These are phyloP conservation scores for Ogataea naganishii DNA, from an alignment of 805 yeast species.

Conservation along the genomic window DNA sequence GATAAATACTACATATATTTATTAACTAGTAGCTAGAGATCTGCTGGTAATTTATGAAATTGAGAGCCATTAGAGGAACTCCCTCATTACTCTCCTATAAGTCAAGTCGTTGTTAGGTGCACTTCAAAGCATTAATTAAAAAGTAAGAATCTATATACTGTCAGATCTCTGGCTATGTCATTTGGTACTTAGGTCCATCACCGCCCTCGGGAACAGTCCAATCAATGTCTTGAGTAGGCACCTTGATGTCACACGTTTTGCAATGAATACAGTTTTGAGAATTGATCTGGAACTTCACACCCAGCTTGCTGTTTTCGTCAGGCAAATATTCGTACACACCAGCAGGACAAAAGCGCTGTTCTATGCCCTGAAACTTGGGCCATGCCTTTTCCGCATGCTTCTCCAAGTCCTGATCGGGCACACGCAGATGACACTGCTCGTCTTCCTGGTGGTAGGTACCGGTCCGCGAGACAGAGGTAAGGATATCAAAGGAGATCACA, in stretches of 20 bases:
- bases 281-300: constrained; percentile 86
- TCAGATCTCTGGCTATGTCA: too few species aligned
- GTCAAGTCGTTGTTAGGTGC: too few species aligned
- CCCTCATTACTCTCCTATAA: too few species aligned
- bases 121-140: too few species aligned
- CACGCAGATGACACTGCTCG: constrained; percentile 79
- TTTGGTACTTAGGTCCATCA: constrained; percentile 93
- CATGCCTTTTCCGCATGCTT: constrained; percentile 62
- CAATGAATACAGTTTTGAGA: constrained; percentile 98
- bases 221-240: constrained; percentile 85
- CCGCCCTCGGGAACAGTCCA: constrained; percentile 99
- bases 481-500: constrained; percentile 79
- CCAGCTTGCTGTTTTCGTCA: constrained; percentile 47
- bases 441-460: constrained; percentile 95
- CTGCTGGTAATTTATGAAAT: too few species aligned
- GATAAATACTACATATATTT: too few species aligned
- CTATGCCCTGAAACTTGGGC: constrained; percentile 79
- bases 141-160: too few species aligned
- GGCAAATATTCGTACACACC: constrained; percentile 91
- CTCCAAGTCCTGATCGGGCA: constrained; percentile 52
- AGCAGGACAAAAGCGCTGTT: constrained; percentile 93
- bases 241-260: constrained; percentile 96
- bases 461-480: constrained; percentile 93
- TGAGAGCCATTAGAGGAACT: too few species aligned
- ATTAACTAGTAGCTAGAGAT: too few species aligned